Base-by-base conservation (phyloP, 2,329 filamentous ascomycete species). In the Apiospora hydei region DNA sequence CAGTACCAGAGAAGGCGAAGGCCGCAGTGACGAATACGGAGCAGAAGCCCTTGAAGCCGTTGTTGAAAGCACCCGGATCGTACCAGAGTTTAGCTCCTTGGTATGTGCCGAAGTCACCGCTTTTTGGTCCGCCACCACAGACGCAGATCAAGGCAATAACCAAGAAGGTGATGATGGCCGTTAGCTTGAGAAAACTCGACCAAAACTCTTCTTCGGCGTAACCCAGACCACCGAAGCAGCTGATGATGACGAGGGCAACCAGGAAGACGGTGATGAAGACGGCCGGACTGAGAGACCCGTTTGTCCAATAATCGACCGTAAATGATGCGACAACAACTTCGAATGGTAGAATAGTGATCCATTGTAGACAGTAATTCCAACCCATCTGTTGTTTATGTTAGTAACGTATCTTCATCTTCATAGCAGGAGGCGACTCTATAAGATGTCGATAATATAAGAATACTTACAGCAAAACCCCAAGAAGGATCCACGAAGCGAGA, bases 401-500 rank as follows among this genome's bases (percentile, higher is more conserved):
- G 68, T 18, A 3, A 41, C 82, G 68, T 18, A 3, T n/a, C 82
- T 70, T 84, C 83, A 4, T 87, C 26, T 87, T 87, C 88, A 26
- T 85, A 38, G 8, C 38, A 38, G 30, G 5, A 38, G 26, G 14
- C 26, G 26, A 26, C 18, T 8, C 49, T 3, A 13, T 7, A 57
- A 11, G 18, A 41, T 38, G 30, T 30, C 3, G 18, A 41, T 5
- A 5, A 24, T 34, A 41, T 41, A 4, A 14, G 5, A 49, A 26
- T 30, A 69, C 68, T n/a, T 90, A 86, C 89, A 95, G 92, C 89
- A 81, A 96, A 96, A 70, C 94, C 94, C 41, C 96, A 88, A 73
- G 93, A 92, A 70, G 93, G 93, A 77, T 96, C 93, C 77, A 91
- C 92, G 84, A 94, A 96, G 69, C 94, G 88, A 73, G 90, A 88